A percentile compares a stretch with the other conserved stretches of the same genome.
Conservation (phyloP, 805 yeast species). For the Saturnispora dispora region DNA sequence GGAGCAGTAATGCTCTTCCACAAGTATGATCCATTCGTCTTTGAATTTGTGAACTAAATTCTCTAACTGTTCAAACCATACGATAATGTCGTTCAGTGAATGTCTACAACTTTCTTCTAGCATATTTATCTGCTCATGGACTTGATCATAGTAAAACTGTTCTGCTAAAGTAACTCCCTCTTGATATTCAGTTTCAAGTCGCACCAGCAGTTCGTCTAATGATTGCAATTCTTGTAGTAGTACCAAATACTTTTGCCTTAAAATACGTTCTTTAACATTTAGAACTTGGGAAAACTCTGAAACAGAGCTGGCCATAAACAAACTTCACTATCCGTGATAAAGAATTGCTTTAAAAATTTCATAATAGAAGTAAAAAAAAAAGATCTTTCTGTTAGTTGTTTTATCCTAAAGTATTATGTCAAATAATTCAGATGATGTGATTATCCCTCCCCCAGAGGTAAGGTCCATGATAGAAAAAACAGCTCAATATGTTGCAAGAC, state of each 20-base stretch:
- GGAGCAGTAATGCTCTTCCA: not conserved
- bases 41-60: not conserved
- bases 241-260: not conserved
- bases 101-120: not conserved
- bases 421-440: conserved; percentile 30
- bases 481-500: conserved; percentile 56
- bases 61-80: not conserved
- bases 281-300: not conserved
- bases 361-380: not conserved
- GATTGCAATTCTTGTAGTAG: not conserved
- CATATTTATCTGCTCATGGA: not conserved
- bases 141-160: not conserved
- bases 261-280: not conserved
- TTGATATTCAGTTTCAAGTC: not conserved
- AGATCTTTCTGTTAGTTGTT: not conserved
- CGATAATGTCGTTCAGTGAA: not conserved
- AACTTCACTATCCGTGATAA: not conserved
- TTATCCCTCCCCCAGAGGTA: conserved; percentile 46
- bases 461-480: conserved; percentile 58
- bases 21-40: not conserved
- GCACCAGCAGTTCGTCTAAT: not conserved
- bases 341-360: not conserved
- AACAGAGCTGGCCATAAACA: not conserved
- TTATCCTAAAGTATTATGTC: not conserved
- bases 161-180: not conserved